Evolutionary conservation across 768 basidiomycete species (phyloP).

Genomic region (Kwoniella heveanensis): DNA sequence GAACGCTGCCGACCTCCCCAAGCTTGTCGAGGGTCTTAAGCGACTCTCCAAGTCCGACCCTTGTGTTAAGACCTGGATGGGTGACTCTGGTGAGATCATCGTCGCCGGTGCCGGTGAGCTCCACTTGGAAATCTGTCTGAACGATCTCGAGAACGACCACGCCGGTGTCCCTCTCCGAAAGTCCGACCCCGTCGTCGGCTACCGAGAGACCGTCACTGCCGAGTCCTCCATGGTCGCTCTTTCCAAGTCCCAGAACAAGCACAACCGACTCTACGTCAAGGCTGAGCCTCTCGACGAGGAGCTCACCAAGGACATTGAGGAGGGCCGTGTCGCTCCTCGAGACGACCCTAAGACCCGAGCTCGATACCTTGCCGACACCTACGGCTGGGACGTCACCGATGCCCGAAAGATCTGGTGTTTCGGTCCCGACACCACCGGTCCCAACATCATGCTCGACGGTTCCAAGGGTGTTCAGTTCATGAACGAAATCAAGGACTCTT

Average conservation of each 20-base stretch:
- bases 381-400: constrained; percentile 98
- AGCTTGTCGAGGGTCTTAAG: constrained; percentile 99
- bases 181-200: constrained; percentile 90
- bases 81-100: constrained; percentile 93
- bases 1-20: constrained; percentile 98
- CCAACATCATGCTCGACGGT: constrained; percentile 94
- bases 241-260: constrained; percentile 99
- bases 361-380: constrained; percentile 92
- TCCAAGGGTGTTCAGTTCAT: constrained; percentile 99
- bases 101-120: constrained; percentile 99
- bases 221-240: constrained; percentile 95
- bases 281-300: constrained; percentile 93
- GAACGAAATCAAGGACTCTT: constrained; percentile 99
- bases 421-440: constrained; percentile 95
- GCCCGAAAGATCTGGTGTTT: constrained; percentile 99
- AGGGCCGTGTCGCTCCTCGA: constrained; percentile 78
- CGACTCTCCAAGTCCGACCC: constrained; percentile 99
- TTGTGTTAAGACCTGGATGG: constrained; percentile 94
- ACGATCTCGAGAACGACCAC: constrained; percentile 99
- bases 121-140: constrained; percentile 98
- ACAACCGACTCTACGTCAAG: constrained; percentile 96
- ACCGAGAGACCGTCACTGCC: constrained; percentile 94
- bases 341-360: constrained; percentile 98
- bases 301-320: constrained; percentile 87
- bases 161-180: constrained; percentile 98